These are phyloP conservation scores for Miscanthus lutarioriparius DNA, from an alignment of 176 grass and related monocot species.

Conservation along the genomic window DNA sequence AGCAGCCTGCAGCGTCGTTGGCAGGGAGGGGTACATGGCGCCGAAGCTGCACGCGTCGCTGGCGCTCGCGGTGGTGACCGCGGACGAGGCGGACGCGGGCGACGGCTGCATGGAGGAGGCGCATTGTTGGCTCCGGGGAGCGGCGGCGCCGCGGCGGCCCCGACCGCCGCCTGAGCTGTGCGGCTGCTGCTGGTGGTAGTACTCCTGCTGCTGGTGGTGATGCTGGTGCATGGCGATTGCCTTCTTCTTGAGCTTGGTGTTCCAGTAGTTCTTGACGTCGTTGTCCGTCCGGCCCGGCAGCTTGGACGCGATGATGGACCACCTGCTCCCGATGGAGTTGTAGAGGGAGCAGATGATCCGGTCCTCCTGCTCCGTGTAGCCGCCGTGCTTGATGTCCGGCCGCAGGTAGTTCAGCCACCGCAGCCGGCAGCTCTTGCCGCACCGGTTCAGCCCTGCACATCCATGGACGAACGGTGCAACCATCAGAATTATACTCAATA, in stretches of 20 bases:
- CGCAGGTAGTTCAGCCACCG: slow-evolving; percentile 95
- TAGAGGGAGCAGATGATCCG: slow-evolving; percentile 68
- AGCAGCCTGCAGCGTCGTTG: background rate
- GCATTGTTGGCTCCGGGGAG: slow-evolving; percentile 36
- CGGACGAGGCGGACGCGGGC: slow-evolving; percentile 43
- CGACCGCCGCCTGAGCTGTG: background rate
- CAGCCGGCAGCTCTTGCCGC: slow-evolving; percentile 93
- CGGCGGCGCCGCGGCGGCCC: background rate
- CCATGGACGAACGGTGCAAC: background rate
- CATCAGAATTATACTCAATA: background rate
- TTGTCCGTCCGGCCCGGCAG: slow-evolving; percentile 90
- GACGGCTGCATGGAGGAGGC: slow-evolving; percentile 41
- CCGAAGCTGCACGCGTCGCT: slow-evolving; percentile 46
- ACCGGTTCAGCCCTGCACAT: slow-evolving; percentile 69
- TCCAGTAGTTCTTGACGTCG: slow-evolving; percentile 98
- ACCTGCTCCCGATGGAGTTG: slow-evolving; percentile 81
- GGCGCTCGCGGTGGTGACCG: slow-evolving; percentile 44
- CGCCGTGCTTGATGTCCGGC: slow-evolving; percentile 89
- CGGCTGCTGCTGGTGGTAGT: background rate
- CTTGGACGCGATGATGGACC: slow-evolving; percentile 92
- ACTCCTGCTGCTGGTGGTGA: background rate
- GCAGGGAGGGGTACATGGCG: slow-evolving; percentile 37
- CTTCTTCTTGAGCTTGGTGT: slow-evolving; percentile 99
- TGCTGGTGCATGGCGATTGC: slow-evolving; percentile 35
- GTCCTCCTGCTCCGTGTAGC: slow-evolving; percentile 91